These are phyloP conservation scores for Kwoniella shivajii DNA, from an alignment of 1,284 basidiomycete genomes.

Conservation along the genomic window DNA sequence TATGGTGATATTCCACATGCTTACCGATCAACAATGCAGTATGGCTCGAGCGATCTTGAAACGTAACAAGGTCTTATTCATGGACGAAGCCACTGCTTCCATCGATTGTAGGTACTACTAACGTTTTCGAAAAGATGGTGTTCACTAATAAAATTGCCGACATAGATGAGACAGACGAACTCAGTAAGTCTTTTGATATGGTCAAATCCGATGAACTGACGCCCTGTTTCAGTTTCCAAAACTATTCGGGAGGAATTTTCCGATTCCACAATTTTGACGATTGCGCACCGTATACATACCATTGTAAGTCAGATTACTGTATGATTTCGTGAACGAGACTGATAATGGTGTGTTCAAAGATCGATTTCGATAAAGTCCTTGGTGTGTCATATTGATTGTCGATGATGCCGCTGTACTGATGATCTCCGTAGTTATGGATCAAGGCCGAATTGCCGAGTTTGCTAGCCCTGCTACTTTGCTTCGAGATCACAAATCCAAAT, in stretches of 20 bases:
- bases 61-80: constrained; percentile 71
- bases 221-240: constrained; percentile 42
- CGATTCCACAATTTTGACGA: constrained; percentile 61
- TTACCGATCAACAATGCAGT: constrained; percentile 39
- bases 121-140: constrained; percentile 7
- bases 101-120: constrained; percentile 36
- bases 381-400: constrained; percentile 3
- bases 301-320: constrained; percentile 57
- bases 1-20: neutral
- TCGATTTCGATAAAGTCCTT: constrained; percentile 80
- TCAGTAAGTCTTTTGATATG: constrained; percentile 57
- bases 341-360: constrained; percentile 43
- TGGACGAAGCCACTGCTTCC: constrained; percentile 77
- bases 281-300: constrained; percentile 68
- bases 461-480: constrained; percentile 73
- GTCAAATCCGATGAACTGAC: neutral
- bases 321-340: neutral
- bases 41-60: constrained; percentile 81
- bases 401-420: neutral
- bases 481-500: constrained; percentile 66
- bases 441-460: constrained; percentile 72
- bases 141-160: constrained; percentile 52
- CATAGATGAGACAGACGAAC: constrained; percentile 66
- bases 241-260: constrained; percentile 60
- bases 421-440: constrained; percentile 51